Evolutionary conservation across 805 yeast genomes (phyloP), one percentile per base, ranked within the genome.

Genomic region (Kodamaea jinghongensis): DNA sequence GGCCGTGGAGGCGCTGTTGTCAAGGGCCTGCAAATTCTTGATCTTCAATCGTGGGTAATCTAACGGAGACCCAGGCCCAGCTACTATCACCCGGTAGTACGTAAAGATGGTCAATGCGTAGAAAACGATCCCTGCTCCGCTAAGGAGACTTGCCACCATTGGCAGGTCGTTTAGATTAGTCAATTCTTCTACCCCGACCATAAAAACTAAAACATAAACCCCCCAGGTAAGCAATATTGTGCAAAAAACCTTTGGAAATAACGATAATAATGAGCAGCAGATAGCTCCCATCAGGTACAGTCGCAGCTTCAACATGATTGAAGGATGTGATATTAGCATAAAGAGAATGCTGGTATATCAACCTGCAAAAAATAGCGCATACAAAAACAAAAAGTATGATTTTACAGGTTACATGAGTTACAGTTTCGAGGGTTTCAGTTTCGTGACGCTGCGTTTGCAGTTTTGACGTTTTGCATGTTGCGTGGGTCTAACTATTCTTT

Each of bases 21-120:
- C 23, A 6, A 20, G 23, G 8, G 23, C 16, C 41, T 17, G 34
- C 6, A 50, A 31, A 31, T 55, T 43, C 12, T 37, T 27, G 26
- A 72, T 57, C 12, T 51, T 48, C 22, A 83, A 56, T 29, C 67
- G 74, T 0, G 66, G 60, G 47, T 66, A 80, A 45, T 82, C 87
- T 13, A 65, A 44, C 0, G 91, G 88, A 12, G 83, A 76, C 0
- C 91, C 91, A 0, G 84, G 73, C 0, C 88, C 88, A 1, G 60
- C 59, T 1, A 25, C n/a, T 1, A 81, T 66, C 3, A 81, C 75
- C 45, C 64, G 58, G 54, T 63, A 76, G 53, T 83, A 83, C 2
- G 83, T 63, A 47, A 69, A 68, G 4, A 81, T 32, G 14, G 72
- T 65, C 11, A 74, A 51, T 0, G 38, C 16, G 22, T 65, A 68